Conservation (phyloP, 202 grass and related monocot species). For the Zizania palustris region DNA sequence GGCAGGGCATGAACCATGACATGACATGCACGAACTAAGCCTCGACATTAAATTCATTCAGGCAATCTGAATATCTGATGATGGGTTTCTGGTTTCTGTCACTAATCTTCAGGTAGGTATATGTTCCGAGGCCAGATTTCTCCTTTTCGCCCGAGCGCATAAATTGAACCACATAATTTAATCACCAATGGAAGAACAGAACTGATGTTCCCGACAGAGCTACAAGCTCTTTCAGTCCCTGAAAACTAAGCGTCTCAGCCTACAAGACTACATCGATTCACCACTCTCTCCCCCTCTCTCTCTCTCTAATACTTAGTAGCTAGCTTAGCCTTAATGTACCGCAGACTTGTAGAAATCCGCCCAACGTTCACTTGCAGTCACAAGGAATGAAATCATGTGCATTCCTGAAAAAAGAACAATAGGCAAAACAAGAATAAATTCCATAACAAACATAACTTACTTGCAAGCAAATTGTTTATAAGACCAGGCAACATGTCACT, state of each 20-base stretch:
- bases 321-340: conserved; percentile 40
- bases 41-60: no score
- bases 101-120: neutral
- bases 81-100: neutral
- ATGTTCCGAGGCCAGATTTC: no score
- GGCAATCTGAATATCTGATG: no score
- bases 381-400: conserved; percentile 22
- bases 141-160: no score
- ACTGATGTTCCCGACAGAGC: conserved; percentile 42
- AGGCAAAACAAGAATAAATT: neutral
- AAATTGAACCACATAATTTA: neutral
- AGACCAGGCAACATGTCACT: neutral
- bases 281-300: conserved; percentile 12
- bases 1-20: neutral
- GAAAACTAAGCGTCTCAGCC: conserved; percentile 32
- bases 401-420: conserved; percentile 20
- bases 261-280: conserved; percentile 50
- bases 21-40: neutral
- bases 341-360: conserved; percentile 10
- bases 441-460: neutral
- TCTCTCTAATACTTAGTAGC: conserved; percentile 12
- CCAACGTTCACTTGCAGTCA: neutral
- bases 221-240: conserved; percentile 43
- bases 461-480: no score
- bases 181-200: conserved; percentile 33